Base-by-base conservation (phyloP, 768 basidiomycete species). In the Cystofilobasidium ferigula region DNA sequence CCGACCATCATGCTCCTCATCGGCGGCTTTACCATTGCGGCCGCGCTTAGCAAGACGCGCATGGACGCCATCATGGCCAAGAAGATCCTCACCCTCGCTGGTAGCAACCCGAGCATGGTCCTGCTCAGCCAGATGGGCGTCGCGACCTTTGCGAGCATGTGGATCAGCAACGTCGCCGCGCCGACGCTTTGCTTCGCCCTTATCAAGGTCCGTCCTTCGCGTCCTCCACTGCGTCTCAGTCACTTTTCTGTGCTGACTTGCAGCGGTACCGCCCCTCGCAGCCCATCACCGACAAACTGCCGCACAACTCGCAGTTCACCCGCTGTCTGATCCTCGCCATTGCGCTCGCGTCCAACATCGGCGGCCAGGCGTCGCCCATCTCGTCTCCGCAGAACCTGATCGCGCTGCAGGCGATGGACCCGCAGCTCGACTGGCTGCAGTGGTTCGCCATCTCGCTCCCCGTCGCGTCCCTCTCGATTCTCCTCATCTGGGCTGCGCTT, bases 81-180 rank as follows among this genome's bases (percentile, higher is more conserved):
- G 4, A 83, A 88, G 34, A 85, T 98, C 47, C 82, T 99, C 61
- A 86, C 85, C 72, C 80, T 97, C 59, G 95, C 95, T 9, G 94
- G 95, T 6, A 86, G 89, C 14, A 81, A 81, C 62, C 95, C 94
- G 2, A 85, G 83, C 68, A 86, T 82, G 0, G 93, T 99, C 4
- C 79, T 99, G 10, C 82, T 99, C 53, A 86, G 90, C 0, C 89
- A 97, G 75, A 98, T 98, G 95, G 84, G 80, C 51, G 92, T 99
- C 22, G 87, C 92, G 2, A 97, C 92, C 73, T 99, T 99, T 74
- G 91, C 93, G 3, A 92, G 89, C 76, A 99, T 98, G 94, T 98
- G 92, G 95, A 98, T 99, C 72, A 92, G 89, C 76, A 98, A 99
- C 73, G 95, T 99, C 24, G 94, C 95, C 4, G 95, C 95, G 22